A percentile compares a stretch with the other conserved stretches of the same genome.
phyloP scores from a whole-genome alignment of 306 rosid genomes.

The Castanospermum australe region DNA sequence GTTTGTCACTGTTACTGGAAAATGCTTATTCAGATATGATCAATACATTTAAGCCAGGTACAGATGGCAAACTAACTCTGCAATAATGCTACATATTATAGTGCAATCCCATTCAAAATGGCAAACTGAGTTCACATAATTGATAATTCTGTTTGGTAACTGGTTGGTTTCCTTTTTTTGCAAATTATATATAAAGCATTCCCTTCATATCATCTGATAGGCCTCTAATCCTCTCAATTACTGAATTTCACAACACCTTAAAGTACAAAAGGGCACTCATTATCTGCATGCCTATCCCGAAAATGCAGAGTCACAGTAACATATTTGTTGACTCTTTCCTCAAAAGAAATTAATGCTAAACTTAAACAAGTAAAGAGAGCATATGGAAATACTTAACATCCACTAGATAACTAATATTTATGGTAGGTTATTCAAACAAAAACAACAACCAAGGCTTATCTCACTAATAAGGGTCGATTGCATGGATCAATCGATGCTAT shows the following conservation, averaged over 20 bases:
- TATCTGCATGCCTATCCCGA: conserved; percentile 5
- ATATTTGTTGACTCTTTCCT: not conserved
- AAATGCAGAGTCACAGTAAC: not conserved
- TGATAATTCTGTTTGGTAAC: not conserved
- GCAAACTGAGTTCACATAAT: not conserved
- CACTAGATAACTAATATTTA: not conserved
- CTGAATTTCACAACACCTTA: not conserved
- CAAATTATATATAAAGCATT: not conserved
- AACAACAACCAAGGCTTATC: not conserved
- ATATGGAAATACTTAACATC: not conserved
- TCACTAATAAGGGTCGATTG: not conserved
- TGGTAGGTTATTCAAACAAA: not conserved
- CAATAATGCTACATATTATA: not conserved
- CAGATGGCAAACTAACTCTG: not conserved
- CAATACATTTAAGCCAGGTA: not conserved
- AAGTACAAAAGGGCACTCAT: not conserved
- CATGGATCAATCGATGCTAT: too few species aligned
- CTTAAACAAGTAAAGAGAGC: not conserved
- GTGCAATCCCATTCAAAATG: conserved; percentile 1
- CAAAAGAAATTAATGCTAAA: not conserved
- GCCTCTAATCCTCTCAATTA: not conserved
- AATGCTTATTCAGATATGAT: not conserved
- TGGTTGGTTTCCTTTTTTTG: not conserved
- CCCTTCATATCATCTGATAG: conserved; percentile 1
- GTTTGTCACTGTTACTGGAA: not conserved